Percentiles rank a stretch among this genome's conserved stretches.
These are phyloP conservation scores for Paspalum notatum DNA, from an alignment of 176 grass and related monocot species.

Conservation along the genomic window DNA sequence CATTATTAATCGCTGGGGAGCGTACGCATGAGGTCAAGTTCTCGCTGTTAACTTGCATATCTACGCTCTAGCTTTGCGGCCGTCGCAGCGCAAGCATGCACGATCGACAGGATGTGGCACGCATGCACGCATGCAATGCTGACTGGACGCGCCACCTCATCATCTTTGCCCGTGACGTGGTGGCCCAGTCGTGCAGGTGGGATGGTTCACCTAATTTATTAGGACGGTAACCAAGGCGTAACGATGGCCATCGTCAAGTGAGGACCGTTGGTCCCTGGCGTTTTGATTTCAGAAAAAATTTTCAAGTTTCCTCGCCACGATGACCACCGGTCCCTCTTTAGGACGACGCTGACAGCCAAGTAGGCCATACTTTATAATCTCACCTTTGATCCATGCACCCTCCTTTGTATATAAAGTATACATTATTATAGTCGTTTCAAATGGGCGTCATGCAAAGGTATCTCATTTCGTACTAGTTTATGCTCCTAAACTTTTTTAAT, in stretches of 20 bases:
- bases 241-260: background rate
- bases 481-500: background rate
- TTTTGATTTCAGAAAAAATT: slow-evolving; percentile 1
- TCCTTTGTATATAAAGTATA: background rate
- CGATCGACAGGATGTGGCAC: background rate
- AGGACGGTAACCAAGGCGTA: background rate
- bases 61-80: background rate
- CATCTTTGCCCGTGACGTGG: background rate
- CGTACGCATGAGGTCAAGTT: no score
- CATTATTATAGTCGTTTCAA: background rate
- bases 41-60: no score
- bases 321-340: slow-evolving; percentile 36
- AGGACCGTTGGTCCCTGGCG: slow-evolving; percentile 31
- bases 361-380: slow-evolving; percentile 31
- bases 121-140: background rate
- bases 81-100: background rate
- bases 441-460: background rate
- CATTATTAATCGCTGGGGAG: no score
- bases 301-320: slow-evolving; percentile 9
- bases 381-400: slow-evolving; percentile 8
- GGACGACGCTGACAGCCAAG: slow-evolving; percentile 29
- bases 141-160: background rate
- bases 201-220: background rate
- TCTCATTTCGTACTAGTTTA: background rate
- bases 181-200: background rate